phyloP scores from a whole-genome alignment of 208 protist genomes.

The Leptomonas seymouri region DNA sequence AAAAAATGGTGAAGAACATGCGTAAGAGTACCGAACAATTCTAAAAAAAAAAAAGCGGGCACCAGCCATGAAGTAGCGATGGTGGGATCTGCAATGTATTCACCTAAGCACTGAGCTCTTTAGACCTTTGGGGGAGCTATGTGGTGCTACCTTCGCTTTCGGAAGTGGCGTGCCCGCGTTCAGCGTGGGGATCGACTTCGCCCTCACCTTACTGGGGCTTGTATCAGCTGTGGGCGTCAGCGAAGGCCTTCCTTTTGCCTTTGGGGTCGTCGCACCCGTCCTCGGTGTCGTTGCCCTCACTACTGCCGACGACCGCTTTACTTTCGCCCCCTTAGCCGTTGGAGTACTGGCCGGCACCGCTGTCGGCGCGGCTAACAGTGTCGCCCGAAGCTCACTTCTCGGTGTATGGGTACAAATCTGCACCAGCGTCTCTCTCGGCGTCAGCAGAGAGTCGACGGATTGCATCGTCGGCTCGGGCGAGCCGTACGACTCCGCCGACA shows the following conservation, averaged over 20 bases:
- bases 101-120: not conserved
- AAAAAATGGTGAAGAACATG: constrained; percentile 5
- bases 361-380: not conserved
- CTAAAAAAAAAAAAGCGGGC: constrained; percentile 1
- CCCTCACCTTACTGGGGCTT: not conserved
- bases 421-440: not conserved
- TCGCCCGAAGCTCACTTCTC: not conserved
- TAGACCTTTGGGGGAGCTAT: not conserved
- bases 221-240: not conserved
- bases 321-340: not conserved
- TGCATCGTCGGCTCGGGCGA: constrained; percentile 10
- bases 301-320: not conserved
- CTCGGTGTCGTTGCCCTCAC: not conserved
- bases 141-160: not conserved
- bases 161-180: too few species aligned
- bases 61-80: too few species aligned
- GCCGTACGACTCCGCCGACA: not conserved
- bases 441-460: not conserved
- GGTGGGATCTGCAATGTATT: too few species aligned
- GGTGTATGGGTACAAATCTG: not conserved
- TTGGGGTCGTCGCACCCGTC: not conserved
- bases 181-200: not conserved
- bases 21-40: not conserved
- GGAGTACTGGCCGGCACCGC: not conserved
- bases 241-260: constrained; percentile 12